phyloP scores from a whole-genome alignment of 495 filamentous ascomycete genomes.

The Thermochaetoides thermophila region DNA sequence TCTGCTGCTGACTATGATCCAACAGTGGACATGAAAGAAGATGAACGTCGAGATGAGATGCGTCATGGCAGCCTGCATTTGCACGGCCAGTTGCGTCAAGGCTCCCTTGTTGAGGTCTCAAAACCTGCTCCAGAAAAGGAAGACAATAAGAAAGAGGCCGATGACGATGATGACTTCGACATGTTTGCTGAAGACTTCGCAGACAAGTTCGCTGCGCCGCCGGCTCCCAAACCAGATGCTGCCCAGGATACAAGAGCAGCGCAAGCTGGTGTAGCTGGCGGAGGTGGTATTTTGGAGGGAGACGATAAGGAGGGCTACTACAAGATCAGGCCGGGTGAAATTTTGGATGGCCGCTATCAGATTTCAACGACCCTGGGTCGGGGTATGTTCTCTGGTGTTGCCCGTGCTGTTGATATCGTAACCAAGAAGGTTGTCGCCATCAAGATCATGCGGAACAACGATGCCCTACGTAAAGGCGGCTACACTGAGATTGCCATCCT shows the following conservation, averaged over 20 bases:
- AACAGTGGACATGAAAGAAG: conserved; percentile 81
- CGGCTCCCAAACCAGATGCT: conserved; percentile 25
- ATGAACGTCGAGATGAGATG: conserved; percentile 55
- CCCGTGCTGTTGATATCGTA: conserved; percentile 68
- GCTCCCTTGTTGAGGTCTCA: conserved; percentile 7
- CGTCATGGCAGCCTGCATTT: conserved; percentile 37
- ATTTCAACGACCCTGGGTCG: conserved; percentile 77
- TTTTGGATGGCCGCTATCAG: conserved; percentile 78
- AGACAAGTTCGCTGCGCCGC: conserved; percentile 63
- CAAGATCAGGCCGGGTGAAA: conserved; percentile 75
- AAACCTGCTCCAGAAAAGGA: conserved; percentile 11
- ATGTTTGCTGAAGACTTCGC: conserved; percentile 92
- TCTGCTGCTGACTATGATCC: conserved; percentile 96
- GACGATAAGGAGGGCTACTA: conserved; percentile 93
- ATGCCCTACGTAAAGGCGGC: conserved; percentile 86
- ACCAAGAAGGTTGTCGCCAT: conserved; percentile 64
- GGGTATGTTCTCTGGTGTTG: conserved; percentile 94
- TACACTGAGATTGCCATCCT: conserved; percentile 88
- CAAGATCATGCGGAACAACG: conserved; percentile 90
- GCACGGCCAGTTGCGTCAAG: conserved; percentile 25
- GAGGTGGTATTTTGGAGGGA: conserved; percentile 77
- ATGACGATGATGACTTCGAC: conserved; percentile 58
- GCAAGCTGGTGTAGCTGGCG: conserved; percentile 32
- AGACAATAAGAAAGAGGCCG: conserved; percentile 27
- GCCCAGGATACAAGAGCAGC: conserved; percentile 20